phyloP scores from a whole-genome alignment of 1,139 yeast species.

The Suhomyces coccinellae region DNA sequence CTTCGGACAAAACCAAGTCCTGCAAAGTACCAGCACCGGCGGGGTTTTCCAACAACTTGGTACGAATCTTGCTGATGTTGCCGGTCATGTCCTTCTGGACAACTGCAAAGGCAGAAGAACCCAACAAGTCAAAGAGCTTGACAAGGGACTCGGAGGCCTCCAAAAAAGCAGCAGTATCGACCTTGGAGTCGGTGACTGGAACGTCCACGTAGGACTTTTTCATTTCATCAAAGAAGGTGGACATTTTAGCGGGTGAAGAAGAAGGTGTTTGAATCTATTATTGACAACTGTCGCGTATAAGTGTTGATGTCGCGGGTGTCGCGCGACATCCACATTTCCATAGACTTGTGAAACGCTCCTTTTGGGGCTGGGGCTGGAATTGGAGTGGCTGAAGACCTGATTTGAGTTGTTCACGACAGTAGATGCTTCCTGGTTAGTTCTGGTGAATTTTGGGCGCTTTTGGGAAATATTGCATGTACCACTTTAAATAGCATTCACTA shows the following conservation, averaged over 20 bases:
- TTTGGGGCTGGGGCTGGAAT: background rate
- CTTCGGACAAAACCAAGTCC: slow-evolving; percentile 71
- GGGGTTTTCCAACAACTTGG: slow-evolving; percentile 66
- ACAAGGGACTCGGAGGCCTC: slow-evolving; percentile 85
- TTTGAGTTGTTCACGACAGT: no score
- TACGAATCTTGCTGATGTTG: slow-evolving; percentile 73
- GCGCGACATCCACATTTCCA: background rate
- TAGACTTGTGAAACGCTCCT: background rate
- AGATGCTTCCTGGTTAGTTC: no score
- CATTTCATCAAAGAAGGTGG: slow-evolving; percentile 79
- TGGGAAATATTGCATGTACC: no score
- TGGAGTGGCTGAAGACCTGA: background rate
- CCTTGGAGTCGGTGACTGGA: slow-evolving; percentile 59
- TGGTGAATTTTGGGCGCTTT: background rate
- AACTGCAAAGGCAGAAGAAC: slow-evolving; percentile 80
- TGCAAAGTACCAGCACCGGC: slow-evolving; percentile 66
- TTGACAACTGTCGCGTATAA: slow-evolving; percentile 5
- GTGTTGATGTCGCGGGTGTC: background rate
- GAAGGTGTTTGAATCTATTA: background rate
- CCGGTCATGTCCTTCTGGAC: slow-evolving; percentile 91
- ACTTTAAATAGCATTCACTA: no score
- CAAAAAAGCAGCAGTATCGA: slow-evolving; percentile 72
- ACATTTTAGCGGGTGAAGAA: slow-evolving; percentile 31
- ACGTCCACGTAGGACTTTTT: slow-evolving; percentile 76
- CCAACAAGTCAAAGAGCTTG: slow-evolving; percentile 78